These are phyloP conservation scores for Decorospora gaudefroyi DNA, from an alignment of 2,329 filamentous ascomycete genomes.

Conservation along the genomic window DNA sequence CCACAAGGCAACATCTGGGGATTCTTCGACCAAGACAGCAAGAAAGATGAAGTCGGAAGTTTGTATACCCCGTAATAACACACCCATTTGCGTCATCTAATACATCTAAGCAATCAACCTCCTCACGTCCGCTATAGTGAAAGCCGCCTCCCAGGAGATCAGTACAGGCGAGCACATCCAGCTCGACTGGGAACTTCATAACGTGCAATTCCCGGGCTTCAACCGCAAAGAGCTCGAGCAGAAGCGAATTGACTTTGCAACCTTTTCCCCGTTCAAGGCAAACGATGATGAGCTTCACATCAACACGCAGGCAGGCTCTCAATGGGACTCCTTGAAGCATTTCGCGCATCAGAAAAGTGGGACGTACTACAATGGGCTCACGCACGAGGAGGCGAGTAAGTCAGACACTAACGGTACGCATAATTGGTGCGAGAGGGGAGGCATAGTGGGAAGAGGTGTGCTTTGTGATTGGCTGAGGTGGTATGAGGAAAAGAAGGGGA, in stretches of 20 bases:
- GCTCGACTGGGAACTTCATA: slow-evolving; percentile 61
- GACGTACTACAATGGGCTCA: slow-evolving; percentile 40
- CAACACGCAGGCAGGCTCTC: slow-evolving; percentile 42
- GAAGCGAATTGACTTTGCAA: slow-evolving; percentile 55
- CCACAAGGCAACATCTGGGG: slow-evolving; percentile 45
- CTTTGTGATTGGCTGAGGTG: slow-evolving; percentile 41
- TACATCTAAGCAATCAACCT: slow-evolving; percentile 35
- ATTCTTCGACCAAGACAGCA: slow-evolving; percentile 42
- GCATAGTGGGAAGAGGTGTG: slow-evolving; percentile 44
- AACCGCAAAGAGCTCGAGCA: slow-evolving; percentile 58
- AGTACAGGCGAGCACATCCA: slow-evolving; percentile 57
- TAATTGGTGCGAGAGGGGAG: slow-evolving; percentile 45
- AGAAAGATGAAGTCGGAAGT: slow-evolving; percentile 59
- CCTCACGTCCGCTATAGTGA: slow-evolving; percentile 59
- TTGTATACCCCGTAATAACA: slow-evolving; percentile 27
- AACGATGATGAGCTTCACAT: slow-evolving; percentile 43
- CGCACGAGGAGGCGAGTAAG: slow-evolving; percentile 32
- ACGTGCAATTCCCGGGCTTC: slow-evolving; percentile 61
- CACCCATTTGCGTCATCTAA: slow-evolving; percentile 26
- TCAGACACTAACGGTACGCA: slow-evolving; percentile 41
- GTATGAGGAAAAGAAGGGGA: slow-evolving; percentile 40
- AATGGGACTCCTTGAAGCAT: slow-evolving; percentile 47
- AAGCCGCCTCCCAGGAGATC: slow-evolving; percentile 57
- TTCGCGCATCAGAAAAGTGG: slow-evolving; percentile 40
- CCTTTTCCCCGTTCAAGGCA: slow-evolving; percentile 26